Conservation (phyloP, 163 green algal species). For the Dunaliella salina region DNA sequence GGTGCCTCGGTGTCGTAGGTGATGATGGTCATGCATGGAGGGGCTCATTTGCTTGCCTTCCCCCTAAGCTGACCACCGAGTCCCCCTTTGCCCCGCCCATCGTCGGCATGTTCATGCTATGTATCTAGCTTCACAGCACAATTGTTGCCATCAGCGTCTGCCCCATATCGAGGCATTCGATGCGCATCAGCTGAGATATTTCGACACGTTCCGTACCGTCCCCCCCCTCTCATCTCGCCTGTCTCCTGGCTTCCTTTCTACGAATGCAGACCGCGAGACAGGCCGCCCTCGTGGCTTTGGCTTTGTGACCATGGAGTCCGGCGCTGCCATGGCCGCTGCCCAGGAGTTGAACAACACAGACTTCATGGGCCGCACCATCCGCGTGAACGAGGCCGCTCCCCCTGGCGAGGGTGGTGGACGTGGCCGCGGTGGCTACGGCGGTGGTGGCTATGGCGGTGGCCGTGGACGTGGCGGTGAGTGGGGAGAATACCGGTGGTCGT, state of each 20-base stretch:
- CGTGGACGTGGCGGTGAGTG: background rate
- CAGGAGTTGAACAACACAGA: conserved; percentile 19
- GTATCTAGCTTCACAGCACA: too few relatives aligned
- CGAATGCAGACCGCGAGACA: conserved; percentile 19
- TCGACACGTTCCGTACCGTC: background rate
- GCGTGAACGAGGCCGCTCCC: conserved; percentile 24
- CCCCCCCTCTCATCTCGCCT: background rate
- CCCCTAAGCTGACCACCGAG: too few relatives aligned
- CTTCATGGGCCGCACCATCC: conserved; percentile 18
- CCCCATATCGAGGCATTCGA: background rate
- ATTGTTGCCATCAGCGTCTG: too few relatives aligned
- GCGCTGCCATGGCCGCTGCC: conserved; percentile 13
- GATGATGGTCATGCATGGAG: too few relatives aligned
- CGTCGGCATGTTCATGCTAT: too few relatives aligned
- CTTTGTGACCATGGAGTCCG: conserved; percentile 22
- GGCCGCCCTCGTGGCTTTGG: conserved; percentile 23
- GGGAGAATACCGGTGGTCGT: too few relatives aligned
- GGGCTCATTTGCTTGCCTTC: too few relatives aligned
- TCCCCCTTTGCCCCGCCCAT: too few relatives aligned
- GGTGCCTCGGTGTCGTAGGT: too few relatives aligned
- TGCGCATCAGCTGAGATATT: background rate
- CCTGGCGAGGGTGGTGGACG: background rate
- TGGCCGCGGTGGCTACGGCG: conserved; percentile 14
- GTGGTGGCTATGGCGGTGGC: conserved; percentile 9
- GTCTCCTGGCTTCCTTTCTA: background rate